Base-by-base conservation (phyloP, 1,284 basidiomycete species). In the Omphalotus olearius region DNA sequence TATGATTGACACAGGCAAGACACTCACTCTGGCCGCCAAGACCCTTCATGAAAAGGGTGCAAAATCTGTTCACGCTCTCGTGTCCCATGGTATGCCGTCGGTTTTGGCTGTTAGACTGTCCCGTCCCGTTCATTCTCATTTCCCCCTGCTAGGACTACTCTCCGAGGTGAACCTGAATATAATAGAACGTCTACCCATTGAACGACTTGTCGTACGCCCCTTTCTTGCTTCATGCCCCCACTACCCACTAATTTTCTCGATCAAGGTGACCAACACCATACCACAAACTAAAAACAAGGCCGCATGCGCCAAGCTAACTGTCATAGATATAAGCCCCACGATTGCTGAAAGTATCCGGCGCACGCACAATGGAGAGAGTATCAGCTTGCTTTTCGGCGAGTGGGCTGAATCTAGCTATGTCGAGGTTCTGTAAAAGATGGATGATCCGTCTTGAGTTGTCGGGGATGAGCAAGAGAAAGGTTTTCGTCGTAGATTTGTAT, bases 1-100 rank as follows among this genome's bases (percentile, higher is more conserved):
- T 66, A 98, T 99, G 93, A 88, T 98, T 64, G 97, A 99, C 68
- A 94, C 93, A 4, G 96, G 95, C 1, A 80, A 79, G 54, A 99
- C 97, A 1, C 79, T 99, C 20, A 74, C 83, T 10, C 74, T 98
- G 14, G 96, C 96, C 25, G 89, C 86, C 10, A 84, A 84, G 50
- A 91, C 93, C 3, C 73, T 99, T 55, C 78, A 85, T 54, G 91
- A 95, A 58, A 89, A 90, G 52, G 96, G 97, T 28, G 96, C 94
- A 1, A 87, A 81, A 62, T 82, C 85, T 37, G 85, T 98, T 16
- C 89, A 96, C 65, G 95, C 92, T 2, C 70, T 98, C 49, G 86
- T 98, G 57, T 93, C 91, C 46, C 96, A 99, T 72, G 96, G 95
- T 91, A 51, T 48, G 80, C 56, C 45, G 45, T 17, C 30, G 45